Base-by-base conservation (phyloP, 768 basidiomycete species). In the Panaeolus papilionaceus region DNA sequence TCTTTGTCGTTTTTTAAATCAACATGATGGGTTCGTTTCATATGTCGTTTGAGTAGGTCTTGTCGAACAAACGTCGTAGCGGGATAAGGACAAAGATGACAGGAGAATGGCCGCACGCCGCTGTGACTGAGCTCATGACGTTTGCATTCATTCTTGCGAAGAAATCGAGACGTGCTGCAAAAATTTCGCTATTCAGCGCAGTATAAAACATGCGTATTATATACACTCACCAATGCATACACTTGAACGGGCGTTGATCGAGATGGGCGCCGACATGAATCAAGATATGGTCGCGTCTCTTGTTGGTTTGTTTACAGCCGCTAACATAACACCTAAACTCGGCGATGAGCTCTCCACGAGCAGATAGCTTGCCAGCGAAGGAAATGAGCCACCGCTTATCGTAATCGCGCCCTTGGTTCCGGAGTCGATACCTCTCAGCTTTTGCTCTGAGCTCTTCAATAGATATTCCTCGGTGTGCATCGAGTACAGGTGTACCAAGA, bases 81-180 rank as follows among this genome's bases (percentile, higher is more conserved):
- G 2, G 79, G 78, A 38, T 70, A 71, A 7, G 82, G 79, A 65
- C 91, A 92, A 44, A 88, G 77, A 62, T 81, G 72, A 67, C 91
- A 92, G 23, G 79, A 78, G 69, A 85, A 91, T 7, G 90, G 90
- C 67, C 88, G 84, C 45, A 76, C 69, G 14, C 87, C 88, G 11
- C 80, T 84, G 72, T 92, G 91, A 67, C 86, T 88, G 14, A 86
- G 81, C 75, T 91, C 89, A 68, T 92, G 91, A 33, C 91, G 86
- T 74, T 91, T 92, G 79, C 89, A 91, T 74, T 92, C 91, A 71
- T 92, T 92, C 75, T 89, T 92, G 67, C 91, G 88, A 67, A 91
- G 74, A 79, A 92, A 92, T 12, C 87, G 81, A 67, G 88, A 81
- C 2, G 85, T 76, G 73, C 91, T 92, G 63, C 12, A 63, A 28